These are phyloP conservation scores for Suillus occidentalis DNA, from an alignment of 768 basidiomycete genomes.

Conservation along the genomic window DNA sequence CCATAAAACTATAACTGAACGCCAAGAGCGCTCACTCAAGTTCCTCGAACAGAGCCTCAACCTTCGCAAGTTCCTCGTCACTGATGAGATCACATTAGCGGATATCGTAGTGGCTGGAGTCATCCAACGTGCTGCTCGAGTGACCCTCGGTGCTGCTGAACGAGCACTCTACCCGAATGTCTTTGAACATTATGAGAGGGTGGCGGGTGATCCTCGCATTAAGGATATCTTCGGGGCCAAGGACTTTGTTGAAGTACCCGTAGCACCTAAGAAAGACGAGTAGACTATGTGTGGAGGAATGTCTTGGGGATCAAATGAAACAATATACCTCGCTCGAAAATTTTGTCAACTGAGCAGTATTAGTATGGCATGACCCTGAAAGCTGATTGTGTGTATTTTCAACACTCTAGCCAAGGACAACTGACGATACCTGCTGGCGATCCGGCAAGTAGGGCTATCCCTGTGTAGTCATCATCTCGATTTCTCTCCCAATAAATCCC, in stretches of 20 bases:
- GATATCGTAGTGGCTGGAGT: constrained; percentile 26
- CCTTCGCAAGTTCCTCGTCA: constrained; percentile 24
- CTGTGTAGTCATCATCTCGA: constrained; percentile 52
- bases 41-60: constrained; percentile 27
- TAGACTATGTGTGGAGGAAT: background rate
- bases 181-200: constrained; percentile 26
- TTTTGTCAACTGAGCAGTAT: background rate
- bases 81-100: constrained; percentile 27
- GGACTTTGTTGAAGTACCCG: constrained; percentile 21
- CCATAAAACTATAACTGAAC: constrained; percentile 17
- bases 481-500: constrained; percentile 43
- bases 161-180: constrained; percentile 26
- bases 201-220: constrained; percentile 20
- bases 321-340: background rate
- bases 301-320: background rate
- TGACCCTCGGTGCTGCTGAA: constrained; percentile 28
- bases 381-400: background rate
- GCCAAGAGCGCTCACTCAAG: constrained; percentile 25
- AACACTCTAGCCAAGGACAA: background rate
- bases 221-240: constrained; percentile 21
- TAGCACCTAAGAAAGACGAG: constrained; percentile 12
- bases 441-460: constrained; percentile 84
- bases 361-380: background rate
- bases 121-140: constrained; percentile 22
- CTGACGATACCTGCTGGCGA: constrained; percentile 40